Evolutionary conservation across 2,329 filamentous ascomycete genomes (phyloP).

Genomic region (Fusarium phyllophilum): DNA sequence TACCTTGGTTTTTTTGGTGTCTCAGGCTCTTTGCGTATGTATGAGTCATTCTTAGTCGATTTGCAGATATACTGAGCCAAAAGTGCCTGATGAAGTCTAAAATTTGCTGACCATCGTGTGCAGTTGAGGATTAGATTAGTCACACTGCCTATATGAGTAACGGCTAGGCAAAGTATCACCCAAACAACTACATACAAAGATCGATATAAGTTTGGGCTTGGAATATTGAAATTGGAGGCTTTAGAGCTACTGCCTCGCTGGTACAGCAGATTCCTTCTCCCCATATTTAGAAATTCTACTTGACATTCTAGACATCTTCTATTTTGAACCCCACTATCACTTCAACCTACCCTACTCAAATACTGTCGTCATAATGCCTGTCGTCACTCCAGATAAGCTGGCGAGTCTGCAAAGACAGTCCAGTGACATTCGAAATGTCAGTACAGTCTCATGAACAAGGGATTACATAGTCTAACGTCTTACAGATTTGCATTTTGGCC

Average conservation of each 20-base stretch:
- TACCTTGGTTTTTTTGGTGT: conserved; percentile 9
- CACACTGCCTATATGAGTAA: conserved; percentile 34
- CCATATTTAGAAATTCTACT: conserved; percentile 12
- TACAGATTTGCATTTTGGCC: conserved; percentile 90
- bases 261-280: background rate
- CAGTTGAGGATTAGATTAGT: conserved; percentile 35
- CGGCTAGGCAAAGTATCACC: conserved; percentile 15
- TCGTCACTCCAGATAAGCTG: conserved; percentile 90
- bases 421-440: conserved; percentile 91
- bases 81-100: conserved; percentile 11
- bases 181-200: conserved; percentile 15
- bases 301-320: background rate
- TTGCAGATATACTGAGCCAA: conserved; percentile 14
- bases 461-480: background rate
- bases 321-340: conserved; percentile 8
- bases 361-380: conserved; percentile 74
- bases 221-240: conserved; percentile 5
- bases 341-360: conserved; percentile 15
- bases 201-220: conserved; percentile 1
- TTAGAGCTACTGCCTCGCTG: conserved; percentile 1
- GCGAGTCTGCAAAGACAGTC: conserved; percentile 88
- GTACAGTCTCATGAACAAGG: conserved; percentile 39
- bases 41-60: conserved; percentile 45
- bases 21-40: conserved; percentile 21
- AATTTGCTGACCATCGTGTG: conserved; percentile 34